phyloP scores from a whole-genome alignment of 495 filamentous ascomycete species.

The Aeminium ludgeri region DNA sequence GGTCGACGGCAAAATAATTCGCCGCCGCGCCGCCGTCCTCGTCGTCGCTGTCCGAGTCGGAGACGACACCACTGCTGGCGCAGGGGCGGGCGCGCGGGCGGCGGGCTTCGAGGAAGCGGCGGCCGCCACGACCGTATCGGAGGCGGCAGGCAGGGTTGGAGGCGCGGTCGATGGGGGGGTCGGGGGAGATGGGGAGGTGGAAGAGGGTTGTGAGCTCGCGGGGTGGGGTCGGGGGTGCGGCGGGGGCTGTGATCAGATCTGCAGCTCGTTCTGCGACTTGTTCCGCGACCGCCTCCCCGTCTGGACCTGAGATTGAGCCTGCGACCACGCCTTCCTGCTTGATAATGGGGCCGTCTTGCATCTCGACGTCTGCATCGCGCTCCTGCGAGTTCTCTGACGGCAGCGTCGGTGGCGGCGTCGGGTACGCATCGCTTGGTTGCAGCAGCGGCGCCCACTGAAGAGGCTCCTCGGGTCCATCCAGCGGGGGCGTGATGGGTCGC shows the following conservation, averaged over 20 bases:
- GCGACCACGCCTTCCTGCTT: slow-evolving; percentile 1
- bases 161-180: not conserved
- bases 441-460: slow-evolving; percentile 48
- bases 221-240: not conserved
- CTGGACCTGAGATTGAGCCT: no score
- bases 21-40: slow-evolving; percentile 7
- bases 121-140: slow-evolving; percentile 12
- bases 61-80: slow-evolving; percentile 13
- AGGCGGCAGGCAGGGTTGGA: slow-evolving; percentile 10
- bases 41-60: slow-evolving; percentile 14
- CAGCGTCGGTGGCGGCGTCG: slow-evolving; percentile 14
- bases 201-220: slow-evolving; percentile 3
- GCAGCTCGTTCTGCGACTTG: no score
- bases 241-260: no score
- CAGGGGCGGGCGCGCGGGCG: not conserved
- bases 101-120: slow-evolving; percentile 10
- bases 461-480: slow-evolving; percentile 35
- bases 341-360: slow-evolving; percentile 3
- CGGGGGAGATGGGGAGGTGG: slow-evolving; percentile 8
- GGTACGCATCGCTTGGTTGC: slow-evolving; percentile 2
- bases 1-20: slow-evolving; percentile 6
- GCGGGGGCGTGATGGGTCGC: slow-evolving; percentile 60
- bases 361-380: slow-evolving; percentile 9
- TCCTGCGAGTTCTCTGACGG: slow-evolving; percentile 6
- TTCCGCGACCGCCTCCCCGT: no score